These are phyloP conservation scores for Anisogramma anomala DNA, from an alignment of 2,329 filamentous ascomycete species.

Conservation along the genomic window DNA sequence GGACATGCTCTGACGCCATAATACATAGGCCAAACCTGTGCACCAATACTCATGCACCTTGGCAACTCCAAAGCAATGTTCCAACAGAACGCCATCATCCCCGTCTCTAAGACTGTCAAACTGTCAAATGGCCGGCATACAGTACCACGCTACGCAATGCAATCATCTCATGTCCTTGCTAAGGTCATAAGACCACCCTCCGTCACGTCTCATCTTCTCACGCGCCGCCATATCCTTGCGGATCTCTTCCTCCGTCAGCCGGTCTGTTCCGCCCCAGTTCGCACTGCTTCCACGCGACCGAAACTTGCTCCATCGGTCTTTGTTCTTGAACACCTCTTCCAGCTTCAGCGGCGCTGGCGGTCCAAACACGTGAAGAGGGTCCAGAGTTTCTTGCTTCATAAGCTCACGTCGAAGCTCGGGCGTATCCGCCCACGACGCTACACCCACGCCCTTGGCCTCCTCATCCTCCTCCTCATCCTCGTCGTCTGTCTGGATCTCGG, in stretches of 20 bases:
- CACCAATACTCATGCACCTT: background rate
- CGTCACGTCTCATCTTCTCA: conserved; percentile 68
- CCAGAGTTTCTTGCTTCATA: conserved; percentile 69
- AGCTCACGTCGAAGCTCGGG: conserved; percentile 69
- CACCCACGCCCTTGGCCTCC: conserved; percentile 39
- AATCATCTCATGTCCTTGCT: conserved; percentile 34
- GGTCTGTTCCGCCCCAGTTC: conserved; percentile 78
- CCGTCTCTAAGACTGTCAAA: too few species aligned
- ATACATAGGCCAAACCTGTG: background rate
- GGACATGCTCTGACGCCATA: too few species aligned
- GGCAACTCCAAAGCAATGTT: conserved; percentile 6
- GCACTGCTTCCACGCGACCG: conserved; percentile 84
- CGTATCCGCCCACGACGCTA: conserved; percentile 80
- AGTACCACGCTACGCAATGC: background rate
- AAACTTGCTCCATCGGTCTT: conserved; percentile 77
- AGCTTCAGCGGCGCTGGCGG: conserved; percentile 80
- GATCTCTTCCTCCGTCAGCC: conserved; percentile 79
- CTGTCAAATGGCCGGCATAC: background rate
- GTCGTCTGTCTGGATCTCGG: conserved; percentile 90
- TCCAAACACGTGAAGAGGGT: conserved; percentile 79
- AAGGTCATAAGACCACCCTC: conserved; percentile 69
- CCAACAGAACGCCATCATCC: too few species aligned
- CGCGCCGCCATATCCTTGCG: conserved; percentile 66
- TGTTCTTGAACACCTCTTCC: conserved; percentile 94
- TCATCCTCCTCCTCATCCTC: conserved; percentile 67